phyloP scores from a whole-genome alignment of 768 basidiomycete species.

The Mycena albidolilacea region DNA sequence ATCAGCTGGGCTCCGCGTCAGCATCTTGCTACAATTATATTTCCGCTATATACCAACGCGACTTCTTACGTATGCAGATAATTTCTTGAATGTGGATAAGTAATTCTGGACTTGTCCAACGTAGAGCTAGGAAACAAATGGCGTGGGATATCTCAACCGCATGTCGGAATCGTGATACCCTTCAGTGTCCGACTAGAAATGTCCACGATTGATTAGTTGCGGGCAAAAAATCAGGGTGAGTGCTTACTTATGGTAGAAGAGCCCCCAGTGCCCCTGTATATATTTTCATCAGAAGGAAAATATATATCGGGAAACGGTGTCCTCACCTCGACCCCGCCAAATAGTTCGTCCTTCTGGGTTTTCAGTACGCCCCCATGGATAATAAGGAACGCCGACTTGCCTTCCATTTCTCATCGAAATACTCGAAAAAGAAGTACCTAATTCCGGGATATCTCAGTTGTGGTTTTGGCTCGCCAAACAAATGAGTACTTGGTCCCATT shows the following conservation, averaged over 20 bases:
- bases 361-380: slow-evolving; percentile 1
- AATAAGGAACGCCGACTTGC: slow-evolving; percentile 49
- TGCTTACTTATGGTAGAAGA: slow-evolving; percentile 72
- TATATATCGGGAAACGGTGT: background rate
- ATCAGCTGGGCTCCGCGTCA: too few species aligned
- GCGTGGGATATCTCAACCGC: slow-evolving; percentile 45
- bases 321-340: slow-evolving; percentile 59
- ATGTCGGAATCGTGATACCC: slow-evolving; percentile 76
- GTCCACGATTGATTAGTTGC: background rate
- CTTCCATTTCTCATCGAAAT: slow-evolving; percentile 89
- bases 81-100: too few species aligned
- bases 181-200: slow-evolving; percentile 77
- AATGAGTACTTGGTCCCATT: slow-evolving; percentile 89
- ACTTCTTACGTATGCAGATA: too few species aligned
- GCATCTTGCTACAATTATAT: too few species aligned
- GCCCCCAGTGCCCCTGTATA: slow-evolving; percentile 70
- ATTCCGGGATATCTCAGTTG: background rate
- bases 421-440: slow-evolving; percentile 83
- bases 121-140: too few species aligned
- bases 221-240: background rate
- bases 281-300: too few species aligned
- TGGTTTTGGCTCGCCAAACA: background rate
- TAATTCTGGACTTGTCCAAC: too few species aligned
- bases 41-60: too few species aligned
- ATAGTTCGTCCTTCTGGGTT: slow-evolving; percentile 63